These are phyloP conservation scores for Terfezia claveryi DNA, from an alignment of 495 filamentous ascomycete species.

Conservation along the genomic window DNA sequence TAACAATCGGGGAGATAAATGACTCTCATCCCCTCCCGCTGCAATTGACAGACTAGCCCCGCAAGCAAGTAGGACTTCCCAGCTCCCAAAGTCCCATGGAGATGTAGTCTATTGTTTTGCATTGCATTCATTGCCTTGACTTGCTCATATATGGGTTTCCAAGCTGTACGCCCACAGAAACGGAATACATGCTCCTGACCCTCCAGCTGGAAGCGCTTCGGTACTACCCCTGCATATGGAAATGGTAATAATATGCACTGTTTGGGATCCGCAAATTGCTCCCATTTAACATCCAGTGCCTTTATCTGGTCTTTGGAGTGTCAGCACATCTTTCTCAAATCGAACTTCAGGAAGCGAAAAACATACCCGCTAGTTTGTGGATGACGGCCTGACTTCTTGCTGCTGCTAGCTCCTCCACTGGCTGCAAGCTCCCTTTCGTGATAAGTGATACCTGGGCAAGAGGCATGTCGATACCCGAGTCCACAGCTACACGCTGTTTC, in stretches of 20 bases:
- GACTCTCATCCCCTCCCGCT: not conserved
- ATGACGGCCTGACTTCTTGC: too few species aligned
- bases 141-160: not conserved
- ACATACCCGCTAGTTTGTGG: too few species aligned
- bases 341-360: too few species aligned
- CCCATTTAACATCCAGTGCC: too few species aligned
- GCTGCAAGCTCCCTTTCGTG: too few species aligned
- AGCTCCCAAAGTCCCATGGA: not conserved
- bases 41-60: not conserved
- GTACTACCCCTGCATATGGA: not conserved
- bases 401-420: too few species aligned
- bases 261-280: too few species aligned
- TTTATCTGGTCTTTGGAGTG: too few species aligned
- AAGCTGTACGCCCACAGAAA: not conserved
- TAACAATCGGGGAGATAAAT: constrained; percentile 1
- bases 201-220: not conserved
- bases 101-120: not conserved
- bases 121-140: not conserved
- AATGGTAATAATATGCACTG: not conserved
- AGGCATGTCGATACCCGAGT: too few species aligned
- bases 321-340: too few species aligned
- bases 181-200: not conserved
- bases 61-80: constrained; percentile 1
- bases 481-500: too few species aligned
- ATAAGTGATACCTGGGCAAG: too few species aligned